phyloP scores from a whole-genome alignment of 1,284 basidiomycete species.

The Cryptococcus amylolentus region DNA sequence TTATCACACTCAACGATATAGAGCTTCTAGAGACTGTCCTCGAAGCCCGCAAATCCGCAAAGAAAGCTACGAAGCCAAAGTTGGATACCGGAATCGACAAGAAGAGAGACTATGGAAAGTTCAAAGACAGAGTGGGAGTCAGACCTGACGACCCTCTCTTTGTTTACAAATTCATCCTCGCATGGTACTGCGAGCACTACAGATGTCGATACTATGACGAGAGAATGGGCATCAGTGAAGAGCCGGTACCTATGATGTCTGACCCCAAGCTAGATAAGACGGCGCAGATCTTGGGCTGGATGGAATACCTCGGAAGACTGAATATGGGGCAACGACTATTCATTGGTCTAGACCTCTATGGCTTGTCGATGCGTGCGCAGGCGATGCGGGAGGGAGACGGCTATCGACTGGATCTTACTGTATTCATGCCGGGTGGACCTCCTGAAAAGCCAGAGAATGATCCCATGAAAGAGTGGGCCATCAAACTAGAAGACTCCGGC shows the following conservation, averaged over 20 bases:
- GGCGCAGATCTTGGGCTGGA: constrained; percentile 9
- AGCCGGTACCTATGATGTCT: constrained; percentile 4
- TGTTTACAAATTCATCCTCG: constrained; percentile 5
- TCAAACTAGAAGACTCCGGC: neutral
- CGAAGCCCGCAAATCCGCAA: neutral
- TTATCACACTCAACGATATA: constrained; percentile 5
- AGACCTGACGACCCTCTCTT: neutral
- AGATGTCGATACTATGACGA: constrained; percentile 3
- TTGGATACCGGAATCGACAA: neutral
- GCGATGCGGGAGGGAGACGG: constrained; percentile 8
- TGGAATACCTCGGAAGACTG: constrained; percentile 14
- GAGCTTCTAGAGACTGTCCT: neutral
- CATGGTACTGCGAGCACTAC: constrained; percentile 12
- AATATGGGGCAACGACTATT: constrained; percentile 12
- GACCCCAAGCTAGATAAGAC: neutral
- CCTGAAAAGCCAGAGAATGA: neutral
- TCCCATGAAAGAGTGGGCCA: constrained; percentile 4
- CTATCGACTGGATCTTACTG: constrained; percentile 15
- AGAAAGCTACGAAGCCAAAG: too few species aligned
- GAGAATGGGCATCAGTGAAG: constrained; percentile 11
- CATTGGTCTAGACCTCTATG: constrained; percentile 13
- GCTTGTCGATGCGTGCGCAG: constrained; percentile 13
- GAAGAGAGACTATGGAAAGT: constrained; percentile 1
- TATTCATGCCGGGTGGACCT: constrained; percentile 16
- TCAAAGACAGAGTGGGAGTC: neutral